Base-by-base conservation (phyloP, 2,329 filamentous ascomycete genomes). In the Biscogniauxia marginata region DNA sequence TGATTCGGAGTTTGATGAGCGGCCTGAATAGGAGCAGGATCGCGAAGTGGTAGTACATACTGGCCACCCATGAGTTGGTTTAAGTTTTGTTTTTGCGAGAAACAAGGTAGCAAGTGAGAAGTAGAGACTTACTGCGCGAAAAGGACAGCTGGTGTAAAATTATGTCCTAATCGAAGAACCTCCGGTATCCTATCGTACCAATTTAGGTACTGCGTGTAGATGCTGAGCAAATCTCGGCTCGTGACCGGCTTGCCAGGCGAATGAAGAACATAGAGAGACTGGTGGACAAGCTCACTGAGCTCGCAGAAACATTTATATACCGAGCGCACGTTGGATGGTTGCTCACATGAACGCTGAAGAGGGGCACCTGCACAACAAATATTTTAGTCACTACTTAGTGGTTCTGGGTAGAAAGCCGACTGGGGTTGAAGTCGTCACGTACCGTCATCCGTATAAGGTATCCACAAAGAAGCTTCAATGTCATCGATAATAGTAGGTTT, bases 1-100 rank as follows among this genome's bases (percentile, higher is more conserved):
- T 79, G 63, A 89, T 84, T 8, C 77, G 76, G 7, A 85, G 67
- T 60, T 84, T 89, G 66, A 90, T 86, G 39, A 91, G 78, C 0
- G 89, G 89, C 6, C 89, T 80, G 68, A 91, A 91, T 1, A 92
- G 79, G n/a, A 90, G 80, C 0, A 89, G 71, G n/a, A 87, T 86
- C 24, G 84, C 82, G 59, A 86, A 87, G 65, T 89, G 82, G 66
- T 89, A 88, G 60, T 89, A 85, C 85, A 89, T 87, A 69, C 84
- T 87, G 56, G 22, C 16, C 11, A 8, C 51, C 2, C 11, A 55
- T 39, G 7, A 39, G 30, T 39, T 39, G 30, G 30, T 11, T 39
- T 16, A 39, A n/a, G n/a, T n/a, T n/a, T n/a, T n/a, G n/a, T n/a
- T n/a, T 16, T 39, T 57, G 9, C 56, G 59, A 16, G 39, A 11